These are phyloP conservation scores for Cercospora brassicicola DNA, from an alignment of 2,329 filamentous ascomycete genomes.

Conservation along the genomic window DNA sequence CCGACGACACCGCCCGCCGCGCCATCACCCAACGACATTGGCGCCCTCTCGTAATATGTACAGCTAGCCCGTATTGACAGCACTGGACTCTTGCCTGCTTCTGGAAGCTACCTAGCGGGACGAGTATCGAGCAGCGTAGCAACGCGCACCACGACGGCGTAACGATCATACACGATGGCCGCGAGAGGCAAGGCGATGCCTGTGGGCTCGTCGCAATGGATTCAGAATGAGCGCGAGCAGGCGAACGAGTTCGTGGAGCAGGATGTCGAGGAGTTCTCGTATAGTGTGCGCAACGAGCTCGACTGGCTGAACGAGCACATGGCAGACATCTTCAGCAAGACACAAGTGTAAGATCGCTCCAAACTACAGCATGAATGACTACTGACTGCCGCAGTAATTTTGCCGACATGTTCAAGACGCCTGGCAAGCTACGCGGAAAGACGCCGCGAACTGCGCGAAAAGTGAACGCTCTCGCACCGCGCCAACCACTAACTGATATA, in stretches of 20 bases:
- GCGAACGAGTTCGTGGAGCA: conserved; percentile 72
- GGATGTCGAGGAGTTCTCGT: conserved; percentile 90
- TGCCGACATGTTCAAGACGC: conserved; percentile 93
- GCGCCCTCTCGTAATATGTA: conserved; percentile 23
- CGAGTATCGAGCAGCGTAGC: conserved; percentile 21
- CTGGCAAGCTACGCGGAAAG: conserved; percentile 78
- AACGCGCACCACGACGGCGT: conserved; percentile 19
- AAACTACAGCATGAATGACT: not conserved
- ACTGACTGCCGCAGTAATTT: conserved; percentile 67
- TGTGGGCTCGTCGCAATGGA: conserved; percentile 61
- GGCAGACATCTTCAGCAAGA: conserved; percentile 85
- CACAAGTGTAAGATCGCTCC: conserved; percentile 68
- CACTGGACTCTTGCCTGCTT: conserved; percentile 16
- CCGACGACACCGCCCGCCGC: not conserved
- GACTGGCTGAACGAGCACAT: conserved; percentile 99
- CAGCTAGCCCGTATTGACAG: conserved; percentile 20
- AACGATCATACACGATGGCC: conserved; percentile 29
- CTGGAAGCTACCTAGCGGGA: conserved; percentile 3
- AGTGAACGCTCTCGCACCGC: conserved; percentile 56
- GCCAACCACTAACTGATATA: conserved; percentile 55
- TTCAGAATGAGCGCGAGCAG: conserved; percentile 78
- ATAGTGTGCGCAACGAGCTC: conserved; percentile 86
- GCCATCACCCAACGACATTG: conserved; percentile 17
- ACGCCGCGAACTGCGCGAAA: conserved; percentile 73
- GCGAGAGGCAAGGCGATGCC: conserved; percentile 32